These are phyloP conservation scores for Arctium minus DNA, from an alignment of 129 eudicot species.

Conservation along the genomic window DNA sequence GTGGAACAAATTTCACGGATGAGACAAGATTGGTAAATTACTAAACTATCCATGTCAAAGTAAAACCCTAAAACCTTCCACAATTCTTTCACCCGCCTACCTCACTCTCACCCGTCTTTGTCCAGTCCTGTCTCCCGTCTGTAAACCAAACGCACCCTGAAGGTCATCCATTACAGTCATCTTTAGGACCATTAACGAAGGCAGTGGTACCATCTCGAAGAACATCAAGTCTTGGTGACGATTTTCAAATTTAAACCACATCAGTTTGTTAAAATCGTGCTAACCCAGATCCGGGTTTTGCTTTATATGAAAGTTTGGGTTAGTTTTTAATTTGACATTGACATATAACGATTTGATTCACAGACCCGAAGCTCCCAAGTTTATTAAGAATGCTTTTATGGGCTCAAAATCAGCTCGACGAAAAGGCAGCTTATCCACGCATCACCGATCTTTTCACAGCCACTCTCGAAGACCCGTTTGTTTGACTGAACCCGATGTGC, in stretches of 20 bases:
- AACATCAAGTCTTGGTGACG: too few species aligned
- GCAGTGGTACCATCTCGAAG: too few species aligned
- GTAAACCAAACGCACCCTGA: not conserved
- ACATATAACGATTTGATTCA: constrained; percentile 3
- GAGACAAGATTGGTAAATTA: not conserved
- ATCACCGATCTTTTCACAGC: constrained; percentile 71
- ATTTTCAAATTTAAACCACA: too few species aligned
- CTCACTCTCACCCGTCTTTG: too few species aligned
- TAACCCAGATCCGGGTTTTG: not conserved
- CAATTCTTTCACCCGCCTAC: not conserved
- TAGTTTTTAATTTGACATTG: not conserved
- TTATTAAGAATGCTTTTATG: constrained; percentile 86
- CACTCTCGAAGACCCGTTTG: constrained; percentile 82
- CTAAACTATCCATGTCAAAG: not conserved
- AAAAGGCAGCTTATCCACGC: constrained; percentile 84
- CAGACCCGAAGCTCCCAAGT: constrained; percentile 94
- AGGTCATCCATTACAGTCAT: too few species aligned
- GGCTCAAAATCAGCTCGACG: constrained; percentile 90
- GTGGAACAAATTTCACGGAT: not conserved
- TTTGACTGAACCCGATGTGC: constrained; percentile 27
- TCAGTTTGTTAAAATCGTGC: not conserved
- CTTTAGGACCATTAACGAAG: too few species aligned
- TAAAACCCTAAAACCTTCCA: not conserved
- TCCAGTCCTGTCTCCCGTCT: too few species aligned
- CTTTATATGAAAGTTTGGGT: not conserved